Conservation (phyloP, 2,329 filamentous ascomycete genomes). For the Alternaria alternata region DNA sequence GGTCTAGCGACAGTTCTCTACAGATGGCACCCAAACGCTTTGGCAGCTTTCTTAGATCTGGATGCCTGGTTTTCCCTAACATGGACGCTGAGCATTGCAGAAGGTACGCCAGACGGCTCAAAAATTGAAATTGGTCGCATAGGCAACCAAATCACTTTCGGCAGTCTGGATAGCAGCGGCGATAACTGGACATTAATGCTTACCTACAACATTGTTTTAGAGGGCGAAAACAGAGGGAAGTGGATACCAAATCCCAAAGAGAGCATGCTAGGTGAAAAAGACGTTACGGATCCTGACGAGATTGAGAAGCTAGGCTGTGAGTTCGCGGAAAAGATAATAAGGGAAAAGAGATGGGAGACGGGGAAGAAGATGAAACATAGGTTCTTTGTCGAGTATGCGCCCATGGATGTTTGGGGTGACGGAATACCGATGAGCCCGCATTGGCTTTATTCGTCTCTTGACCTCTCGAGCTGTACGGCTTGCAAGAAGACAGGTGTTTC, state of each 20-base stretch:
- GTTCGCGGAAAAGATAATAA: slow-evolving; percentile 6
- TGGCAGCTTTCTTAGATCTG: slow-evolving; percentile 30
- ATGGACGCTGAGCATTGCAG: slow-evolving; percentile 22
- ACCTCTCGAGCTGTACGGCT: slow-evolving; percentile 23
- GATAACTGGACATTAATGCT: slow-evolving; percentile 32
- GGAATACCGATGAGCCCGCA: slow-evolving; percentile 35
- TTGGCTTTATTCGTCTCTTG: slow-evolving; percentile 27
- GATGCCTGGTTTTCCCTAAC: slow-evolving; percentile 38
- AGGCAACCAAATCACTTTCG: slow-evolving; percentile 34
- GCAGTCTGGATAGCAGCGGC: slow-evolving; percentile 24
- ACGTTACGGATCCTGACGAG: slow-evolving; percentile 18
- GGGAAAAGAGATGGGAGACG: slow-evolving; percentile 24
- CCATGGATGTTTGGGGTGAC: slow-evolving; percentile 38
- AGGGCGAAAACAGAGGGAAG: slow-evolving; percentile 7
- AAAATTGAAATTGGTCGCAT: slow-evolving; percentile 35
- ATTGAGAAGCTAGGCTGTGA: slow-evolving; percentile 18
- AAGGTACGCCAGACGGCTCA: slow-evolving; percentile 16
- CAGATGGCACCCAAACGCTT: slow-evolving; percentile 28
- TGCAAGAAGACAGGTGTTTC: slow-evolving; percentile 8
- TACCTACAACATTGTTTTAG: slow-evolving; percentile 26
- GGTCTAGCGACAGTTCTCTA: slow-evolving; percentile 31
- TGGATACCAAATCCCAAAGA: slow-evolving; percentile 33
- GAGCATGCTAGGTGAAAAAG: slow-evolving; percentile 29
- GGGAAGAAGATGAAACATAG: slow-evolving; percentile 25
- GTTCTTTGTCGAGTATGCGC: slow-evolving; percentile 34